These are phyloP conservation scores for Platanthera guangdongensis DNA, from an alignment of 106 monocot species.

Conservation along the genomic window DNA sequence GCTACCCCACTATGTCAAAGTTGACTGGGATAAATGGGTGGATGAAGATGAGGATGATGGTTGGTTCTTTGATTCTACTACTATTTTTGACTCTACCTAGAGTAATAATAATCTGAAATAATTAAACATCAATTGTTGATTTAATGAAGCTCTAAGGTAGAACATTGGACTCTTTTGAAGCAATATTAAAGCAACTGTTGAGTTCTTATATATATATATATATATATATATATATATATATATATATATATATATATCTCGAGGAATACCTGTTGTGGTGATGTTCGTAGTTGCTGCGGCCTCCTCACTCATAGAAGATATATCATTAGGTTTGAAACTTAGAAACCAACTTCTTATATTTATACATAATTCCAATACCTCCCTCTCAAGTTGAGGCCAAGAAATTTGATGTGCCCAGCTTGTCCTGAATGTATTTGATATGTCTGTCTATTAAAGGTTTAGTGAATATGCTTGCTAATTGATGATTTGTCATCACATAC, in stretches of 20 bases:
- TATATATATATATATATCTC: background rate
- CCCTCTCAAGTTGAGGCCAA: too few species aligned
- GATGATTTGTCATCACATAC: too few species aligned
- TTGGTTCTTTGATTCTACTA: background rate
- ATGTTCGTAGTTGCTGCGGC: too few species aligned
- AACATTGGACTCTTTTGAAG: background rate
- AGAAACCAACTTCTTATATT: too few species aligned
- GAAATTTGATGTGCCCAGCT: too few species aligned
- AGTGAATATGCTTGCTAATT: too few species aligned
- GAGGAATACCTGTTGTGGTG: too few species aligned
- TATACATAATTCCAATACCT: too few species aligned
- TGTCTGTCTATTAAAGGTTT: too few species aligned
- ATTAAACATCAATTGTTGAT: background rate
- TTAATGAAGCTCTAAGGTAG: background rate
- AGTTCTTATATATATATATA: background rate
- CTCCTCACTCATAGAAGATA: too few species aligned
- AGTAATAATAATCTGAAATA: background rate
- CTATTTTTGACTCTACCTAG: slow-evolving; percentile 2
- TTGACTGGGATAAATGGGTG: slow-evolving; percentile 91
- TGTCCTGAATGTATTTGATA: too few species aligned
- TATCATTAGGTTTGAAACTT: too few species aligned
- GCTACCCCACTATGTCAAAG: slow-evolving; percentile 77
- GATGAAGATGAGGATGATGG: slow-evolving; percentile 73
- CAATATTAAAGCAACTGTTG: background rate
- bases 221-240: background rate